A percentile compares a stretch with the other conserved stretches of the same genome.
phyloP scores from a whole-genome alignment of 1,284 basidiomycete species.

The Ustilago bromivora region DNA sequence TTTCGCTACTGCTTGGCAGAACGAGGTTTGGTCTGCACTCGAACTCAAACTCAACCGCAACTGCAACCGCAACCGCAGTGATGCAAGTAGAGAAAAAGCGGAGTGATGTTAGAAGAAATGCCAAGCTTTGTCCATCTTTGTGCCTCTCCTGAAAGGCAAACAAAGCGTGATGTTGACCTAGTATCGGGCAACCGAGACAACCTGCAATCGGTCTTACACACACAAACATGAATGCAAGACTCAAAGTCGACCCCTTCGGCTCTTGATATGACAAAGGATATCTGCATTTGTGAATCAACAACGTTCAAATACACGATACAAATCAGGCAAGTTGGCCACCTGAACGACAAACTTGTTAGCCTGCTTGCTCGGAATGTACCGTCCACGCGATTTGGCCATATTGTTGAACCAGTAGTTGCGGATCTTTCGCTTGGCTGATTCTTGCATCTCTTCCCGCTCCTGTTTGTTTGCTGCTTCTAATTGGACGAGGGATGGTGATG shows the following conservation, averaged over 20 bases:
- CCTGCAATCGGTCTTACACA: no score
- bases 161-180: no score
- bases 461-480: conserved; percentile 7
- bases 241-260: no score
- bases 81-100: background rate
- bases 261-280: no score
- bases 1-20: conserved; percentile 40
- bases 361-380: conserved; percentile 34
- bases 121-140: no score
- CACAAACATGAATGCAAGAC: no score
- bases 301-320: conserved; percentile 69
- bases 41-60: background rate
- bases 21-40: conserved; percentile 32
- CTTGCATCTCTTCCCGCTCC: conserved; percentile 2
- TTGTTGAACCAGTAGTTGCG: conserved; percentile 60
- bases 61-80: no score
- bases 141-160: no score
- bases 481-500: no score
- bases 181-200: no score
- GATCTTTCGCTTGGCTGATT: conserved; percentile 23
- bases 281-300: conserved; percentile 35
- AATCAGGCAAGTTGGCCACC: conserved; percentile 63
- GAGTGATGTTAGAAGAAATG: background rate
- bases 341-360: conserved; percentile 49
- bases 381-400: conserved; percentile 47